Base-by-base conservation (phyloP, 1,284 basidiomycete genomes). In the Trichosporon sp. region DNA sequence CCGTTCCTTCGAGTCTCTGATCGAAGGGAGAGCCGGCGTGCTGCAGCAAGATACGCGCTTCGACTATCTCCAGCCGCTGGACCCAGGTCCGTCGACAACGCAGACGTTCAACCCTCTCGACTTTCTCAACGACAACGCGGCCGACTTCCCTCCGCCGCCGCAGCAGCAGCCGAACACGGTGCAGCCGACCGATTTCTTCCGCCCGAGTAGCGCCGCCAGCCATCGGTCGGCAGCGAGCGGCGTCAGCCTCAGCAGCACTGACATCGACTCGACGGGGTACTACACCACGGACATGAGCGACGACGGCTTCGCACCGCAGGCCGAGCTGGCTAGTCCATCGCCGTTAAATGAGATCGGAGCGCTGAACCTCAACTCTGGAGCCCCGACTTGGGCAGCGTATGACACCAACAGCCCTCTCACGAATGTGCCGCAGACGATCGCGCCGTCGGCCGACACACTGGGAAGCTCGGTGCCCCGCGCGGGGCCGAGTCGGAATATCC, bases 21-120 rank as follows among this genome's bases (percentile, higher is more conserved):
- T 62, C 21, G 49, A 56, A 25, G 68, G 65, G 2, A 58, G 63
- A 1, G 52, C 57, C n/a, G 68, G 68, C 29, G 37, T 69, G 10
- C 62, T 69, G 4, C 68, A 69, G 59, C 65, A 58, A 58, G 63
- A 66, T 21, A 19, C 40, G 9, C 49, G 14, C 5, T 54, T 54
- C 49, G 49, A 54, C 27, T 54, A 54, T 27, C 49, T 54, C 16
- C 49, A 54, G 49, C 49, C 49, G 1, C 13, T 54, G 2, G 49
- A 54, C 49, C 6, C 49, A 13, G 49, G 25, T 16, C 49, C 49
- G 10, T 66, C 14, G 58, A 44, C 11, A 54, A 61, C 54, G 25
- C 54, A 29, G 25, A 60, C 5, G 34, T 66, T 69, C 58, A 63
- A 66, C 61, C 64, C 67, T 4, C 58, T 68, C 19, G 46, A 58